Conservation (phyloP, 495 filamentous ascomycete species). For the Penicillium lividum region DNA sequence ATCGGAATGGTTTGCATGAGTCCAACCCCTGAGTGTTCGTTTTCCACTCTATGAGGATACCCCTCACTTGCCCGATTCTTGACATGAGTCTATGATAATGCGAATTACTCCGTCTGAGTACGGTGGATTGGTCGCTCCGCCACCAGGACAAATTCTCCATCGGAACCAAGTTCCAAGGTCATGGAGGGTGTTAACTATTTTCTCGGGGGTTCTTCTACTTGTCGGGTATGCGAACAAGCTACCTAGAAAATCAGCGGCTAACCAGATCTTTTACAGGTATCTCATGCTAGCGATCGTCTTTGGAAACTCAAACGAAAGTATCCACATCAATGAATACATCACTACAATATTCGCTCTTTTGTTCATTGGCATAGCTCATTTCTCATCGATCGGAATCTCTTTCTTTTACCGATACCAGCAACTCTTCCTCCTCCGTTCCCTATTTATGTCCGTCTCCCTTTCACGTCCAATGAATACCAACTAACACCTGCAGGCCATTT, state of each 20-base stretch:
- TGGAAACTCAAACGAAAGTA: conserved; percentile 11
- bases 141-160: neutral
- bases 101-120: conserved; percentile 6
- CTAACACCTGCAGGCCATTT: conserved; percentile 27
- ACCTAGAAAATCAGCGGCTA: neutral
- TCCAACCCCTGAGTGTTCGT: neutral
- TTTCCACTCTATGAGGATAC: neutral
- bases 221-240: conserved; percentile 21
- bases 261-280: conserved; percentile 20
- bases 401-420: conserved; percentile 24
- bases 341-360: conserved; percentile 23
- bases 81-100: conserved; percentile 3
- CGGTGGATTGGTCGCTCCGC: neutral
- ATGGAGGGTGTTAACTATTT: conserved; percentile 20
- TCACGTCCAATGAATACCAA: neutral
- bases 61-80: neutral
- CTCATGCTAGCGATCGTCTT: conserved; percentile 35
- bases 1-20: neutral
- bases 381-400: conserved; percentile 25
- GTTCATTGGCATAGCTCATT: conserved; percentile 30
- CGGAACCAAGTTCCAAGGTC: conserved; percentile 5
- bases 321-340: conserved; percentile 19
- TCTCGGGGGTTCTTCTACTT: conserved; percentile 26
- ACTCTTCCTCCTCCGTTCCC: conserved; percentile 29
- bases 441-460: conserved; percentile 27